Evolutionary conservation across 2,329 filamentous ascomycete species (phyloP).

Genomic region (Diaporthe nobilis): DNA sequence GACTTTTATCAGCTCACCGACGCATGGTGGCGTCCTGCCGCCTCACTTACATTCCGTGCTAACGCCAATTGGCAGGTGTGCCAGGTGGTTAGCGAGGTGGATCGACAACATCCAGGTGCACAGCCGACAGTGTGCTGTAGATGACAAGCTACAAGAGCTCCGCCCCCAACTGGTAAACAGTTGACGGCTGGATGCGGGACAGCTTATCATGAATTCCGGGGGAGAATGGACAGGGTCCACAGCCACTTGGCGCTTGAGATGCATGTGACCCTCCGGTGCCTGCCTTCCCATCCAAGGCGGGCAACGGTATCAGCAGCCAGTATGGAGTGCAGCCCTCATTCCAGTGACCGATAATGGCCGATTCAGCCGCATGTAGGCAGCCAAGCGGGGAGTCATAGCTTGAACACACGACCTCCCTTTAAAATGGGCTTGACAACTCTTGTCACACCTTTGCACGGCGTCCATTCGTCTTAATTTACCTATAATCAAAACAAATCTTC

Average conservation of each 20-base stretch:
- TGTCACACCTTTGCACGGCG: background rate
- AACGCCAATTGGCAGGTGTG: constrained; percentile 23
- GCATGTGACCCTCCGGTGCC: background rate
- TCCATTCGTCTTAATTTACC: no score
- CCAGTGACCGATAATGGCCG: background rate
- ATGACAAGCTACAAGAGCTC: background rate
- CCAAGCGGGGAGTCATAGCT: background rate
- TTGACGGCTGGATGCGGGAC: background rate
- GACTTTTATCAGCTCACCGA: background rate
- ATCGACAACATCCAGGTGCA: background rate
- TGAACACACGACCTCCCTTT: background rate
- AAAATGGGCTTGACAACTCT: background rate
- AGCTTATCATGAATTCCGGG: background rate
- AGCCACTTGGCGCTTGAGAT: background rate
- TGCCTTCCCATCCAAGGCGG: background rate
- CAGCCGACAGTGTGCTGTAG: background rate
- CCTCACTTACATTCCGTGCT: background rate
- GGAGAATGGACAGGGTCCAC: no score
- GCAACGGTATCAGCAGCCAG: background rate
- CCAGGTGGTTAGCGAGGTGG: background rate
- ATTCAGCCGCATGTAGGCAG: constrained; percentile 30
- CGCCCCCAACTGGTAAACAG: background rate
- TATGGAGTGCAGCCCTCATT: background rate
- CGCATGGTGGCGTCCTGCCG: constrained; percentile 4
- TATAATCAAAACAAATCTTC: background rate